A percentile compares a stretch with the other conserved stretches of the same genome.
Evolutionary conservation across 306 rosid species (phyloP).

Genomic region (Prunus campanulata): DNA sequence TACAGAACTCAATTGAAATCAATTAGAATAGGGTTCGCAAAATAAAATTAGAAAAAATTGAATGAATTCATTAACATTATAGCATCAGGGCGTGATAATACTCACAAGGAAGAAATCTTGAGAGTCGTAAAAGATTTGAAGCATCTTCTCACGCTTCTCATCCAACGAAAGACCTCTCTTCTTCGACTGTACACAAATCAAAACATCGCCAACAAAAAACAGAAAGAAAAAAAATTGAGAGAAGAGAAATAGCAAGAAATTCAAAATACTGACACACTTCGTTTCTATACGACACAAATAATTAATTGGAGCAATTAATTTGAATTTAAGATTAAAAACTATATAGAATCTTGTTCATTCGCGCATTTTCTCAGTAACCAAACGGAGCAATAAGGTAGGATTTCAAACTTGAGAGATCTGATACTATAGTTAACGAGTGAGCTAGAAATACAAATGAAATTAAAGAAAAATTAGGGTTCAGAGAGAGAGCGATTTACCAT

Average conservation of each 20-base stretch:
- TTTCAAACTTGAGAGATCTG: neutral
- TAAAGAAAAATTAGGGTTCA: neutral
- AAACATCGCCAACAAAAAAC: neutral
- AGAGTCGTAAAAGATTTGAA: constrained; percentile 84
- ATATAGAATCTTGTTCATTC: neutral
- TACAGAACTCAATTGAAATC: neutral
- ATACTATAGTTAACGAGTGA: neutral
- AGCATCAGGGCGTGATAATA: neutral
- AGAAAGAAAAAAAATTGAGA: neutral
- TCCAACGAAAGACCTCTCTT: constrained; percentile 94
- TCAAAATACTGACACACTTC: neutral
- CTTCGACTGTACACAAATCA: constrained; percentile 64
- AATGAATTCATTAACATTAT: neutral
- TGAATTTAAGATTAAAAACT: neutral
- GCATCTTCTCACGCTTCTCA: constrained; percentile 99
- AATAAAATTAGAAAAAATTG: neutral
- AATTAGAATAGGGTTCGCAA: neutral
- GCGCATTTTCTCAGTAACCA: constrained; percentile 11
- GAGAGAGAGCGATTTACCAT: constrained; percentile 23
- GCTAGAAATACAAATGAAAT: neutral
- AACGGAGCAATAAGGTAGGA: neutral
- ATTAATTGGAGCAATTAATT: neutral
- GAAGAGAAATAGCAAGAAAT: neutral
- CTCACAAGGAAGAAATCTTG: constrained; percentile 86
- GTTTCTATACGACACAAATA: neutral